Evolutionary conservation across 1,284 basidiomycete genomes (phyloP).

Genomic region (Phylloboletellus chloephorus): DNA sequence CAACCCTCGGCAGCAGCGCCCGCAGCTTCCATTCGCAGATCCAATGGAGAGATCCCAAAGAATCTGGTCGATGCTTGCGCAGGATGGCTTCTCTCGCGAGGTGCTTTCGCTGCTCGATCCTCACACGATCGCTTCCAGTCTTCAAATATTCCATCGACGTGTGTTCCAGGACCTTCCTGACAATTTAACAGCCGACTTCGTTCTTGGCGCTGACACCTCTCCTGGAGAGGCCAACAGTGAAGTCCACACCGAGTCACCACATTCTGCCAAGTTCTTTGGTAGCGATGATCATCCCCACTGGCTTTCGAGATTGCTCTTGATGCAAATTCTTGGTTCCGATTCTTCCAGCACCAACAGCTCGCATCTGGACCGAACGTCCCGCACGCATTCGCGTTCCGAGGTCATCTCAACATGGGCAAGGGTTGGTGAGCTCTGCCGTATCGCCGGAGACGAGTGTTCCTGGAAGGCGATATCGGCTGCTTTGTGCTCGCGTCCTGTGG

Average conservation of each 20-base stretch:
- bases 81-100: slow-evolving; percentile 66
- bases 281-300: slow-evolving; percentile 69
- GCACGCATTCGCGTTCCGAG: slow-evolving; percentile 64
- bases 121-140: slow-evolving; percentile 51
- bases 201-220: slow-evolving; percentile 33
- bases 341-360: slow-evolving; percentile 26
- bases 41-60: slow-evolving; percentile 19
- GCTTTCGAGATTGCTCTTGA: slow-evolving; percentile 65
- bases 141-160: slow-evolving; percentile 53
- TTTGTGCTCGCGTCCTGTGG: slow-evolving; percentile 64
- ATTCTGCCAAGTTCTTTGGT: slow-evolving; percentile 50
- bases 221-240: slow-evolving; percentile 12
- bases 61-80: slow-evolving; percentile 46
- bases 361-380: slow-evolving; percentile 46
- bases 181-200: slow-evolving; percentile 44
- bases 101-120: slow-evolving; percentile 55
- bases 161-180: slow-evolving; percentile 46
- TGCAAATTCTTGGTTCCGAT: slow-evolving; percentile 63
- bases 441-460: slow-evolving; percentile 66
- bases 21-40: slow-evolving; percentile 21
- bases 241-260: slow-evolving; percentile 8
- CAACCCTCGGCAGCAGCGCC: slow-evolving; percentile 21
- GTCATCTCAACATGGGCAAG: slow-evolving; percentile 66
- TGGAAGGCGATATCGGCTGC: slow-evolving; percentile 68
- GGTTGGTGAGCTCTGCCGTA: slow-evolving; percentile 63